phyloP scores from a whole-genome alignment of 345 rosid genomes.

The Pistacia integerrima region DNA sequence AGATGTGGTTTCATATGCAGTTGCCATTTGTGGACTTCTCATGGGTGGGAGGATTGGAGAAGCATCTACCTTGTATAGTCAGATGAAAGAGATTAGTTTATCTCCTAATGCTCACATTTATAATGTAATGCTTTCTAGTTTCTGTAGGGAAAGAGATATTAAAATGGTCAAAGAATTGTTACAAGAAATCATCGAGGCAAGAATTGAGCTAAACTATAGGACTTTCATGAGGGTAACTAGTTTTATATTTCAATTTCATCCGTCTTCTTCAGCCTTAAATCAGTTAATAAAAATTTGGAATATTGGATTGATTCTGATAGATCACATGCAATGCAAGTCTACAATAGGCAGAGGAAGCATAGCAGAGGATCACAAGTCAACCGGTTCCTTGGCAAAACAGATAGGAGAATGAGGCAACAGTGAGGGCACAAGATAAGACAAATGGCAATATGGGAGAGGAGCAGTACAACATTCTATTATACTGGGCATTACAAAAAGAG shows the following conservation, averaged over 20 bases:
- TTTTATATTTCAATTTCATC: conserved; percentile 31
- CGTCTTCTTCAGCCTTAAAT: conserved; percentile 29
- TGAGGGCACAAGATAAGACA: too few species aligned
- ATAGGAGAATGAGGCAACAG: too few species aligned
- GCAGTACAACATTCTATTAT: too few species aligned
- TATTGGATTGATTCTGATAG: too few species aligned
- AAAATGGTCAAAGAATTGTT: conserved; percentile 51
- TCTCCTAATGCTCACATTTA: conserved; percentile 44
- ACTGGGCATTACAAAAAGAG: too few species aligned
- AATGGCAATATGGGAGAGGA: too few species aligned
- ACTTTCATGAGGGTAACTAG: conserved; percentile 32
- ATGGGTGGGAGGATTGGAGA: conserved; percentile 49
- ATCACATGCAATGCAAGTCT: too few species aligned
- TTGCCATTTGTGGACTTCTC: conserved; percentile 65
- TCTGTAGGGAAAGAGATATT: conserved; percentile 46
- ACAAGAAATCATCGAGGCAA: conserved; percentile 48
- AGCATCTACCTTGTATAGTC: conserved; percentile 42
- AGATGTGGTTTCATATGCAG: conserved; percentile 68
- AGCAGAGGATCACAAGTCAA: too few species aligned
- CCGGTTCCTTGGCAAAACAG: too few species aligned
- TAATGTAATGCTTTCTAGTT: conserved; percentile 45
- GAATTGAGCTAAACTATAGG: conserved; percentile 37
- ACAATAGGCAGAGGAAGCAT: too few species aligned
- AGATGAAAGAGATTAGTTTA: conserved; percentile 59
- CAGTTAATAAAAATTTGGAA: conserved; percentile 41